These are phyloP conservation scores for Eimeria zaria DNA, from an alignment of 169 alveolate genomes.

Conservation along the genomic window DNA sequence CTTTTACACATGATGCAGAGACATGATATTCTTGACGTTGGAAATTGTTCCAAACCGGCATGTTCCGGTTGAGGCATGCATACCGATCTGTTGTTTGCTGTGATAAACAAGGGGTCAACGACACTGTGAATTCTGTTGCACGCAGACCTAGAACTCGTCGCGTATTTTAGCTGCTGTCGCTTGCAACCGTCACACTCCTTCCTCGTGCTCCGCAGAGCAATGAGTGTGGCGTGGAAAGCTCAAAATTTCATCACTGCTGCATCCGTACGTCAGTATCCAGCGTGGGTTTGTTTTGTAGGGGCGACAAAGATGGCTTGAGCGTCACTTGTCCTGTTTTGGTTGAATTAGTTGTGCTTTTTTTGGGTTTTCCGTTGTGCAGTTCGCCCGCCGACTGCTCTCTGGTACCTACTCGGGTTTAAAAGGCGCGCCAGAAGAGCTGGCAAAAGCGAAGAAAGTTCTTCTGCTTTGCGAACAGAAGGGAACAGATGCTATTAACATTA, in stretches of 20 bases:
- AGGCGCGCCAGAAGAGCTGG: slow-evolving; percentile 79
- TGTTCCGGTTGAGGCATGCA: background rate
- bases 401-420: slow-evolving; percentile 60
- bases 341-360: background rate
- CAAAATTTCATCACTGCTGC: slow-evolving; percentile 89
- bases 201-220: slow-evolving; percentile 88
- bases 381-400: slow-evolving; percentile 77
- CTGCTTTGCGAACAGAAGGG: slow-evolving; percentile 89
- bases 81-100: background rate
- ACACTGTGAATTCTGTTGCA: background rate
- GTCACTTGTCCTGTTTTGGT: background rate
- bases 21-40: background rate
- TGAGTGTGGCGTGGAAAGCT: slow-evolving; percentile 88
- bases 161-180: slow-evolving; percentile 89
- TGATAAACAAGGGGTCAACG: background rate
- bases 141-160: slow-evolving; percentile 87
- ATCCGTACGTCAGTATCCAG: slow-evolving; percentile 78
- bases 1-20: background rate
- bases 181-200: slow-evolving; percentile 88
- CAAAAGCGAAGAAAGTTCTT: slow-evolving; percentile 87
- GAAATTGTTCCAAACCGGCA: background rate
- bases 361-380: slow-evolving; percentile 56
- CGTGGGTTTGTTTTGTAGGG: background rate
- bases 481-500: slow-evolving; percentile 87
- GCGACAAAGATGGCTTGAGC: background rate